phyloP scores from a whole-genome alignment of 371 early-diverging fungal species.

The Mucor irregularis region DNA sequence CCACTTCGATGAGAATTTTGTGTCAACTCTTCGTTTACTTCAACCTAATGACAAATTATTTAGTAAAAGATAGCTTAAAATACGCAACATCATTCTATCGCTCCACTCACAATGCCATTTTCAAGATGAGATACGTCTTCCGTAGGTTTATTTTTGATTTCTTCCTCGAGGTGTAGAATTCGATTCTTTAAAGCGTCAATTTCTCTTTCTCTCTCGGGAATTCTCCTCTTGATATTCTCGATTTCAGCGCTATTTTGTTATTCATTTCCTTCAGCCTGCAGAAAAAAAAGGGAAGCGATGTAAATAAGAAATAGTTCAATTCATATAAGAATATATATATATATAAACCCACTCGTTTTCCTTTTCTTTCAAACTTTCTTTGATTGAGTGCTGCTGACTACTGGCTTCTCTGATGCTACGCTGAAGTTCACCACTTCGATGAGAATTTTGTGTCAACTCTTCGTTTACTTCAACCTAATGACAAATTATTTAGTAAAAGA shows the following conservation, averaged over 20 bases:
- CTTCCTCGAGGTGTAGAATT: constrained; percentile 46
- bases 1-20: not conserved
- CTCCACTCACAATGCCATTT: constrained; percentile 36
- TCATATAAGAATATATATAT: too few species aligned
- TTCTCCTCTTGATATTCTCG: constrained; percentile 32
- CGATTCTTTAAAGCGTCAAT: constrained; percentile 42
- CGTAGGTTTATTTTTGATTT: constrained; percentile 30
- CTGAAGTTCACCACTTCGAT: not conserved
- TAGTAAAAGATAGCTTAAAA: not conserved
- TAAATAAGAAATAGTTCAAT: not conserved
- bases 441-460: constrained; percentile 3
- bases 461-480: constrained; percentile 8
- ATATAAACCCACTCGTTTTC: constrained; percentile 24
- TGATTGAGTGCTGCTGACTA: not conserved
- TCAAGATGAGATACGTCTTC: constrained; percentile 36
- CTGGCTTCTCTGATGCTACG: not conserved
- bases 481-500: not conserved
- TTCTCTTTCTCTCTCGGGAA: constrained; percentile 34
- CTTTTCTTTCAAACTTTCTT: constrained; percentile 24
- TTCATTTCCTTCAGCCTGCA: constrained; percentile 54
- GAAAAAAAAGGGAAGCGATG: not conserved
- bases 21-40: constrained; percentile 9
- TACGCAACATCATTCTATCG: too few species aligned
- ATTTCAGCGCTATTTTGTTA: constrained; percentile 42
- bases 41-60: not conserved